Percentiles rank a stretch among this genome's conserved stretches.
These are phyloP conservation scores for Tylopilus subfusipes DNA, from an alignment of 768 basidiomycete genomes.

Conservation along the genomic window DNA sequence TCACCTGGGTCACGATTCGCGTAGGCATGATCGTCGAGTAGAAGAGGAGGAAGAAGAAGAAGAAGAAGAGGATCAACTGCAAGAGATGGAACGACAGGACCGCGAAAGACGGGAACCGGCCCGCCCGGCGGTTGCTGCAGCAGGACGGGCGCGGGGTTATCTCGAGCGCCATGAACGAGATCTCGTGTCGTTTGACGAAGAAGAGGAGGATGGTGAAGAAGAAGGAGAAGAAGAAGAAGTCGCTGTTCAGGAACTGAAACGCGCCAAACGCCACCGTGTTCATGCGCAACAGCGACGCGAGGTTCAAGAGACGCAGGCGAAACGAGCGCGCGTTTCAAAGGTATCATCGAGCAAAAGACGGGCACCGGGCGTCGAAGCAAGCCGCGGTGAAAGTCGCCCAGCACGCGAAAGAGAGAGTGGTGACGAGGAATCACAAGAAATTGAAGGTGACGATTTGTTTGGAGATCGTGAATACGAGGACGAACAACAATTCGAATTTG, in stretches of 20 bases:
- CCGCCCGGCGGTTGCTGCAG: not conserved
- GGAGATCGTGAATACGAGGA: constrained; percentile 14
- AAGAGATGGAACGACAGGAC: not conserved
- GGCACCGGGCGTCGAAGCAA: not conserved
- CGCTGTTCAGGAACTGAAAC: not conserved
- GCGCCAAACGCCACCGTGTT: constrained; percentile 15
- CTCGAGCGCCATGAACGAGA: not conserved
- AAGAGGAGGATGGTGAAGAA: not conserved
- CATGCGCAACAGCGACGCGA: constrained; percentile 1
- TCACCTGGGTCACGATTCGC: constrained; percentile 22
- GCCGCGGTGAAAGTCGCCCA: not conserved
- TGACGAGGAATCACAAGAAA: not conserved
- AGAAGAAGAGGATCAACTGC: constrained; percentile 6
- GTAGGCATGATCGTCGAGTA: constrained; percentile 10
- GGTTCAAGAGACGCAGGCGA: constrained; percentile 1
- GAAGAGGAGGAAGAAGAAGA: not conserved
- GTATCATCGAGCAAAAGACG: not conserved
- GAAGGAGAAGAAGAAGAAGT: constrained; percentile 3
- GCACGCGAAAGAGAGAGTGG: not conserved
- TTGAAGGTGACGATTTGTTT: constrained; percentile 22
- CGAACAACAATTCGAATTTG: not conserved
- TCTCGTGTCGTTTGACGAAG: constrained; percentile 1
- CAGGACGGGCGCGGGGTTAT: not conserved
- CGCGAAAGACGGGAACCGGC: not conserved
- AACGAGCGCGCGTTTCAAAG: constrained; percentile 12